Conservation (phyloP, 768 basidiomycete species). For the Terana coerulea region DNA sequence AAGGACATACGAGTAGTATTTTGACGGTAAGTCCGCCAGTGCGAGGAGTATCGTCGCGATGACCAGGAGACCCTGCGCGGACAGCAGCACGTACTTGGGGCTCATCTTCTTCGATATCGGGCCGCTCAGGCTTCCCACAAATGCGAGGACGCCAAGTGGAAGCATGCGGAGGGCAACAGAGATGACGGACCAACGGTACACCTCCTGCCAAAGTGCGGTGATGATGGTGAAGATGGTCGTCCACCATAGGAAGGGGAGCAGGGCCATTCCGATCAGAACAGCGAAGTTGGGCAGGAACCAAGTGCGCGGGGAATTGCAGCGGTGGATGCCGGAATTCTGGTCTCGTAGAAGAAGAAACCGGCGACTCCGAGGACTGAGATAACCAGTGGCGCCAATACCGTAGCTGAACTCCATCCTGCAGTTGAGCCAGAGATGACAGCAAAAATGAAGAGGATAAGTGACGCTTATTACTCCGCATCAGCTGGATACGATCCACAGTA, state of each 20-base stretch:
- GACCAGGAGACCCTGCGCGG: conserved; percentile 35
- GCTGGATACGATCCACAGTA: not conserved
- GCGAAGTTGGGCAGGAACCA: conserved; percentile 39
- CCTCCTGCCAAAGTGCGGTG: conserved; percentile 32
- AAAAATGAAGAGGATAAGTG: conserved; percentile 32
- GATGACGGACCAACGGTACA: conserved; percentile 33
- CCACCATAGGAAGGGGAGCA: conserved; percentile 40
- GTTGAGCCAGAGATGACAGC: conserved; percentile 38
- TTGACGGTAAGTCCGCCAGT: conserved; percentile 34
- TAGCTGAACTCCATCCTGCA: conserved; percentile 36
- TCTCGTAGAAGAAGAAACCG: conserved; percentile 43
- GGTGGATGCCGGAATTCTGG: conserved; percentile 28
- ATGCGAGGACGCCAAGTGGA: conserved; percentile 38
- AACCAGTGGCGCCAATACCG: conserved; percentile 40
- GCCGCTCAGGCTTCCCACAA: conserved; percentile 36
- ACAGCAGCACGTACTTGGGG: conserved; percentile 44
- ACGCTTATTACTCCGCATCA: conserved; percentile 13
- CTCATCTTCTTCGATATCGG: conserved; percentile 31
- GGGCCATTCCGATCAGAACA: conserved; percentile 32
- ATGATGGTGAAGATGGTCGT: conserved; percentile 31
- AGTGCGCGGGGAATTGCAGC: conserved; percentile 34
- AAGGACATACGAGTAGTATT: conserved; percentile 46
- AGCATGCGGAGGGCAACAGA: conserved; percentile 38
- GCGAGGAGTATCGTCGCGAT: conserved; percentile 40
- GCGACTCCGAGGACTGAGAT: conserved; percentile 34